These are phyloP conservation scores for Leucocoprinus leucothites DNA, from an alignment of 768 basidiomycete genomes.

Conservation along the genomic window DNA sequence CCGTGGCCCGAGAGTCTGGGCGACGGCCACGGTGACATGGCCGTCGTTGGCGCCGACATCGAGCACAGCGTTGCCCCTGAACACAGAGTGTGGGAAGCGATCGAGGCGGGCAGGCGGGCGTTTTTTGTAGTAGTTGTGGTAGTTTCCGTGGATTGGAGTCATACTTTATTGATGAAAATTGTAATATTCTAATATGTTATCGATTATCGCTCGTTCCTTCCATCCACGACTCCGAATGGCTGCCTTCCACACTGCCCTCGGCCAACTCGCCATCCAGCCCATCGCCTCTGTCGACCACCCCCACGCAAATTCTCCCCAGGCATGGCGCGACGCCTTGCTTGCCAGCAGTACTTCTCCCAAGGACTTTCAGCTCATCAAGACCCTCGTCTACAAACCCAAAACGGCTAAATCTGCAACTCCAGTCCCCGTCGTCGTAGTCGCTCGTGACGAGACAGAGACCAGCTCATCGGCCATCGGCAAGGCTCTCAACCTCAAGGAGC, in stretches of 20 bases:
- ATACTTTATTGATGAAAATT: constrained; percentile 14
- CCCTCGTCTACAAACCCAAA: constrained; percentile 94
- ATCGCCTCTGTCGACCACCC: constrained; percentile 52
- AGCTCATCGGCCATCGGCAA: constrained; percentile 75
- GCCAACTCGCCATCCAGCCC: constrained; percentile 54
- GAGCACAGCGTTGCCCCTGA: constrained; percentile 58
- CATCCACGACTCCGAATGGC: constrained; percentile 19
- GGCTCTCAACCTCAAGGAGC: constrained; percentile 80
- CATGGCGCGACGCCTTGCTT: constrained; percentile 75
- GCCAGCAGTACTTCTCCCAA: constrained; percentile 47
- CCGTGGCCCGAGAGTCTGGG: constrained; percentile 49
- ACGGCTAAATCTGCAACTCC: constrained; percentile 87
- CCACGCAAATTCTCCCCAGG: constrained; percentile 62
- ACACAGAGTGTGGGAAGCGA: constrained; percentile 51
- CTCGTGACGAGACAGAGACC: constrained; percentile 81
- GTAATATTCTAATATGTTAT: constrained; percentile 10
- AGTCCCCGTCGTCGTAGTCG: constrained; percentile 84
- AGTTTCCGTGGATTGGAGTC: constrained; percentile 60
- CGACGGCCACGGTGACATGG: constrained; percentile 52
- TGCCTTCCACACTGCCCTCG: constrained; percentile 33
- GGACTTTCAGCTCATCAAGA: constrained; percentile 76
- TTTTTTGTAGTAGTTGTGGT: constrained; percentile 79
- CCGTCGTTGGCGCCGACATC: constrained; percentile 91
- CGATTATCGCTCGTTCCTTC: constrained; percentile 10
- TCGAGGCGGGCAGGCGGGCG: constrained; percentile 58